A percentile compares a stretch with the other conserved stretches of the same genome.
phyloP scores from a whole-genome alignment of 1,284 basidiomycete species.

The Rhodotorula sp. region DNA sequence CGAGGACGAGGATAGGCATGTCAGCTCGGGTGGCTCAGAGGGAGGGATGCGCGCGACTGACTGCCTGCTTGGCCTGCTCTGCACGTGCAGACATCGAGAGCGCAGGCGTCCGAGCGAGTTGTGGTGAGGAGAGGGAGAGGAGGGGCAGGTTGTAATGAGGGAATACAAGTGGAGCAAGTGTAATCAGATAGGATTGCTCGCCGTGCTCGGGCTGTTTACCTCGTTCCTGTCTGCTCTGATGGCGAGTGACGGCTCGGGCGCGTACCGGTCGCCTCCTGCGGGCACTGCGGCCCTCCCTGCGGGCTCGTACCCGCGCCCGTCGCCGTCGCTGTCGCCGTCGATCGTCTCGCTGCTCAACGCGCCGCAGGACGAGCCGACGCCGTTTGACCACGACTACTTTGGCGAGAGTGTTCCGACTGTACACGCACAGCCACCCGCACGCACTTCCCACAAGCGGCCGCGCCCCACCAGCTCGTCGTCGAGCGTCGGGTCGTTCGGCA shows the following conservation, averaged over 20 bases:
- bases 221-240: no score
- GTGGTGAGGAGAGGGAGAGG: background rate
- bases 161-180: no score
- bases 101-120: no score
- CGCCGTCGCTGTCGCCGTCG: constrained; percentile 31
- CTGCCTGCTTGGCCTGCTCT: constrained; percentile 26
- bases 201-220: no score
- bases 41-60: background rate
- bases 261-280: no score
- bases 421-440: background rate
- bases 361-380: background rate
- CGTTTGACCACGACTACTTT: constrained; percentile 11
- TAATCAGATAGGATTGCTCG: no score
- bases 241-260: no score
- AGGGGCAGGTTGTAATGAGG: background rate
- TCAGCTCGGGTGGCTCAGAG: no score
- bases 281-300: background rate
- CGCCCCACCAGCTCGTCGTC: constrained; percentile 3
- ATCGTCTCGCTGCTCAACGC: constrained; percentile 21
- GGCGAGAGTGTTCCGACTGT: no score
- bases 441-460: background rate
- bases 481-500: background rate
- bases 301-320: background rate
- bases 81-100: constrained; percentile 3
- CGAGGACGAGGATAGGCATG: background rate